phyloP scores from a whole-genome alignment of 2,329 filamentous ascomycete genomes.

The Ceratocystis smalleyi region DNA sequence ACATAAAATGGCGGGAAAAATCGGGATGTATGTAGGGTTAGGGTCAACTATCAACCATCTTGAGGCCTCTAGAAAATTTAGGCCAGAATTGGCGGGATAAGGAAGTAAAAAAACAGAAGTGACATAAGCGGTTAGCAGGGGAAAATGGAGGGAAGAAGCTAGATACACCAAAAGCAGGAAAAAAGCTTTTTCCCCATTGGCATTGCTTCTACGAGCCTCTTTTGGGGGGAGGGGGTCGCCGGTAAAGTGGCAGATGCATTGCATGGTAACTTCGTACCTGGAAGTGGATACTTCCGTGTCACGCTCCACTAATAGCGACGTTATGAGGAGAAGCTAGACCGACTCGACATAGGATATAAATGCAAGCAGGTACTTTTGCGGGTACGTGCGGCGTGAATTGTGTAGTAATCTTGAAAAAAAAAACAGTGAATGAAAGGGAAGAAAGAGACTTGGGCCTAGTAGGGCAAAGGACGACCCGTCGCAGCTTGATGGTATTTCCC shows the following conservation, averaged over 20 bases:
- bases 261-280: conserved; percentile 1
- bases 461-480: not conserved
- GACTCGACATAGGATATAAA: not conserved
- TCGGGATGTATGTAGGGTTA: not conserved
- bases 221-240: not conserved
- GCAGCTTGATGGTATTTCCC: not conserved
- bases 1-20: not conserved
- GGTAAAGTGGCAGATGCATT: not conserved
- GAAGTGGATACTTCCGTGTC: conserved; percentile 2
- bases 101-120: not conserved
- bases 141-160: not conserved
- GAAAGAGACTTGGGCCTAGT: not conserved
- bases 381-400: not conserved
- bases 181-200: not conserved
- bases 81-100: not conserved
- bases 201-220: not conserved
- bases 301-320: not conserved
- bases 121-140: not conserved
- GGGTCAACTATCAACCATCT: not conserved
- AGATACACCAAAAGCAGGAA: too few relatives aligned
- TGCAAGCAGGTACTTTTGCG: not conserved
- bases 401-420: not conserved
- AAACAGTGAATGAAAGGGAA: not conserved
- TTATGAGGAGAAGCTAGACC: too few relatives aligned
- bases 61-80: not conserved